Percentiles rank a stretch among this genome's conserved stretches.
Conservation (phyloP, 2,329 filamentous ascomycete genomes). For the Pezicula radicicola region DNA sequence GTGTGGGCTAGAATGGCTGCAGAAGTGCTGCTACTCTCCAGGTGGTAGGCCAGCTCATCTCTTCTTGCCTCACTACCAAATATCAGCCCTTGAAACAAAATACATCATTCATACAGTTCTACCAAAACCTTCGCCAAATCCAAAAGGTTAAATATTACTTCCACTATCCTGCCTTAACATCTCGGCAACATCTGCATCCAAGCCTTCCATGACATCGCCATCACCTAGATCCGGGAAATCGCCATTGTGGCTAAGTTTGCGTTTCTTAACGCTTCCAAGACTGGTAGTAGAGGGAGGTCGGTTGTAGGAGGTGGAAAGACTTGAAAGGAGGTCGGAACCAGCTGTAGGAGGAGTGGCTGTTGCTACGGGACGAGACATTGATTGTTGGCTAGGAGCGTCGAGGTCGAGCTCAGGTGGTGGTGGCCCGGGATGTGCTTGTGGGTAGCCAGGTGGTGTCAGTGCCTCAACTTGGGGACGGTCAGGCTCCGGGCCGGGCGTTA, state of each 20-base stretch:
- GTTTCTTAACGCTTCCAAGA: slow-evolving; percentile 36
- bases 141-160: not conserved
- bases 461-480: slow-evolving; percentile 81
- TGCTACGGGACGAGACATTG: slow-evolving; percentile 5
- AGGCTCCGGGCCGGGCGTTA: slow-evolving; percentile 52
- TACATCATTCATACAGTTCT: too few relatives aligned
- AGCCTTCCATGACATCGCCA: slow-evolving; percentile 49
- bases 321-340: slow-evolving; percentile 34
- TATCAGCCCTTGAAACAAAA: too few relatives aligned
- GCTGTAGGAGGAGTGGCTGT: slow-evolving; percentile 19
- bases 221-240: slow-evolving; percentile 40
- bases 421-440: slow-evolving; percentile 32
- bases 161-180: slow-evolving; percentile 38
- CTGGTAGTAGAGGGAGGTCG: slow-evolving; percentile 24
- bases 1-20: too few relatives aligned
- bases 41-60: too few relatives aligned
- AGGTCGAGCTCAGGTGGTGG: slow-evolving; percentile 31
- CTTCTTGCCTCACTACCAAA: too few relatives aligned
- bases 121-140: too few relatives aligned
- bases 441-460: slow-evolving; percentile 74
- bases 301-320: slow-evolving; percentile 30
- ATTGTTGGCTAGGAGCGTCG: slow-evolving; percentile 32
- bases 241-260: slow-evolving; percentile 42
- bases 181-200: slow-evolving; percentile 60
- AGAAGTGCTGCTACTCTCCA: too few relatives aligned